These are phyloP conservation scores for Prillingera fragicola DNA, from an alignment of 1,284 basidiomycete genomes.

Conservation along the genomic window DNA sequence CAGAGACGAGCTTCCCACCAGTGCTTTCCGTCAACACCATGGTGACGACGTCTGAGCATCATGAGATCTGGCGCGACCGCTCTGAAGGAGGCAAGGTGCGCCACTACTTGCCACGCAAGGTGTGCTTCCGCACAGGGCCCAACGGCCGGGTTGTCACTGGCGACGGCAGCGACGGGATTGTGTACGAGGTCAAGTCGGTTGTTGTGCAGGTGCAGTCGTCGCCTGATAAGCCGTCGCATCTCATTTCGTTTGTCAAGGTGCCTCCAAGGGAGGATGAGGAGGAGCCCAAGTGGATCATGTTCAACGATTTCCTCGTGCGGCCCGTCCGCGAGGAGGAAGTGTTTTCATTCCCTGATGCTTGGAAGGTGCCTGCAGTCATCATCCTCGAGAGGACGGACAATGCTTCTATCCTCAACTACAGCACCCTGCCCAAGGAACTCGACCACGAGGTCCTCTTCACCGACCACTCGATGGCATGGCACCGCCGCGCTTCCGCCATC, in stretches of 20 bases:
- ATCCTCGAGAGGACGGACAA: constrained; percentile 76
- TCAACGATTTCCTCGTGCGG: constrained; percentile 93
- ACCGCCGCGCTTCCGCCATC: constrained; percentile 66
- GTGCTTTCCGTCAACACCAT: constrained; percentile 84
- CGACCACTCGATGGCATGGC: constrained; percentile 82
- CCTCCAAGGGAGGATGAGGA: constrained; percentile 56
- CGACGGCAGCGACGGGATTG: constrained; percentile 50
- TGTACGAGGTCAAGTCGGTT: constrained; percentile 63
- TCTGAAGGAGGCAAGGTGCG: constrained; percentile 16
- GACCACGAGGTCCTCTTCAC: constrained; percentile 71
- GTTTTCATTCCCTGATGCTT: constrained; percentile 74
- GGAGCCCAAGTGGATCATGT: constrained; percentile 76
- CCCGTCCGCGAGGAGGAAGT: constrained; percentile 81
- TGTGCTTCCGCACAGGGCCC: constrained; percentile 42
- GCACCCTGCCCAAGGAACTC: constrained; percentile 59
- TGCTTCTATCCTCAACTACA: constrained; percentile 58
- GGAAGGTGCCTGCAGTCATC: constrained; percentile 91
- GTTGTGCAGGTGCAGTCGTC: constrained; percentile 77
- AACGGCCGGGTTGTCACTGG: constrained; percentile 53
- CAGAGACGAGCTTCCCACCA: constrained; percentile 60
- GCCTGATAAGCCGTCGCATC: constrained; percentile 66
- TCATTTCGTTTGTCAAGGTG: constrained; percentile 78
- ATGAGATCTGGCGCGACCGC: constrained; percentile 70
- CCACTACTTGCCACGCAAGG: constrained; percentile 32
- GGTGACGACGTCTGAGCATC: constrained; percentile 68